Percentiles rank a stretch among this genome's conserved stretches.
Evolutionary conservation across 495 filamentous ascomycete genomes (phyloP).

Genomic region (Lasiosphaeris hirsuta): DNA sequence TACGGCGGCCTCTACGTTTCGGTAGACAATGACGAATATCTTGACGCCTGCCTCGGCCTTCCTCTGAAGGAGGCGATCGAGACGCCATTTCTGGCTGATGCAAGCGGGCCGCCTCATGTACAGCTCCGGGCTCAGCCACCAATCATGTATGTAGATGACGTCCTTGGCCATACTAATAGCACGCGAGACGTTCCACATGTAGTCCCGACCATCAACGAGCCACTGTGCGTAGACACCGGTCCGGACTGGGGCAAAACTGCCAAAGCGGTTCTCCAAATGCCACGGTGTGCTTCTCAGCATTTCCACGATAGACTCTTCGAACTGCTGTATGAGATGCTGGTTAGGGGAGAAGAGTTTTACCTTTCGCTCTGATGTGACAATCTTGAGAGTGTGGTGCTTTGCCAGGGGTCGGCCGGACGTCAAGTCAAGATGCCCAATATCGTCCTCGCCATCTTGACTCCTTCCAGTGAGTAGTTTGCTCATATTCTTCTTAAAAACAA

Average conservation of each 20-base stretch:
- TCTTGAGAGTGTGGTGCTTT: conserved; percentile 79
- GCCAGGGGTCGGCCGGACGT: conserved; percentile 54
- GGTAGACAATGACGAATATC: conserved; percentile 96
- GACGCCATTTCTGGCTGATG: conserved; percentile 97
- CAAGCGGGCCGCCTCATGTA: conserved; percentile 94
- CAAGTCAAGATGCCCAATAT: conserved; percentile 33
- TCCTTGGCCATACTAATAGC: conserved; percentile 98
- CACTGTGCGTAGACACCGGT: conserved; percentile 87
- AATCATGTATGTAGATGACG: conserved; percentile 99
- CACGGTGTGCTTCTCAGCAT: conserved; percentile 81
- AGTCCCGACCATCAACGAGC: conserved; percentile 94
- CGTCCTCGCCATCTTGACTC: conserved; percentile 41
- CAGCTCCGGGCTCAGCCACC: conserved; percentile 96
- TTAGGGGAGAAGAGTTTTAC: conserved; percentile 89
- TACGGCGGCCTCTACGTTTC: conserved; percentile 96
- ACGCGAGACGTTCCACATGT: conserved; percentile 98
- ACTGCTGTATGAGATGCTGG: conserved; percentile 83
- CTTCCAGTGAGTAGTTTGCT: conserved; percentile 61
- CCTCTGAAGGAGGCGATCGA: conserved; percentile 88
- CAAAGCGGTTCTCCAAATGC: conserved; percentile 80
- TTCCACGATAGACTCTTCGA: conserved; percentile 83
- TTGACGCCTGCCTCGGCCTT: conserved; percentile 96
- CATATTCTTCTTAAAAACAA: conserved; percentile 72
- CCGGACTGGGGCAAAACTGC: conserved; percentile 89
- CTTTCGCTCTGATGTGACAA: conserved; percentile 84